Conservation (phyloP, 2,329 filamentous ascomycete genomes). For the Phyllachora maydis region DNA sequence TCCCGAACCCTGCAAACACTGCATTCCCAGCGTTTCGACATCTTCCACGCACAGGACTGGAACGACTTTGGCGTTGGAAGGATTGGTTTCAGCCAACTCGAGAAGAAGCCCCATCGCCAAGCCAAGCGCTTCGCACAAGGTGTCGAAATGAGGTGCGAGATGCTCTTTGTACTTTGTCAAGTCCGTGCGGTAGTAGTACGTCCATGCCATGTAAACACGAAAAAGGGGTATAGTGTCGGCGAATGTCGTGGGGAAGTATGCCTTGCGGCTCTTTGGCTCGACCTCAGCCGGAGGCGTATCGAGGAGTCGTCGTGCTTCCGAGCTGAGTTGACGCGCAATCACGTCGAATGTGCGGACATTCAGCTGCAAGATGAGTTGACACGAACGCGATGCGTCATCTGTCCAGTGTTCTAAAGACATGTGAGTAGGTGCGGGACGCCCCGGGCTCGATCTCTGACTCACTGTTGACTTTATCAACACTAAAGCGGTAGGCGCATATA, state of each 20-base stretch:
- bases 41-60: constrained; percentile 32
- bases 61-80: constrained; percentile 14
- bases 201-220: constrained; percentile 32
- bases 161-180: constrained; percentile 22
- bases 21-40: constrained; percentile 20
- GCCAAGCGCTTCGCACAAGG: constrained; percentile 23
- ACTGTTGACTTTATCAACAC: constrained; percentile 39
- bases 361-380: constrained; percentile 50
- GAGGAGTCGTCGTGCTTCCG: too few relatives aligned
- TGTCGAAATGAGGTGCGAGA: constrained; percentile 21
- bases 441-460: constrained; percentile 6
- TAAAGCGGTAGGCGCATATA: constrained; percentile 62
- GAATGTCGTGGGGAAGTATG: constrained; percentile 15
- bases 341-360: constrained; percentile 61
- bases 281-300: too few relatives aligned
- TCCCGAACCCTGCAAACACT: constrained; percentile 16
- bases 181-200: constrained; percentile 23
- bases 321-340: constrained; percentile 49
- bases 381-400: constrained; percentile 21
- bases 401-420: constrained; percentile 20
- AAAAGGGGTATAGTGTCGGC: constrained; percentile 26
- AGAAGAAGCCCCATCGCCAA: constrained; percentile 27
- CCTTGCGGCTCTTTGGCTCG: too few relatives aligned
- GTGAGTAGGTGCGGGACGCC: too few relatives aligned
- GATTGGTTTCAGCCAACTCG: constrained; percentile 17